Evolutionary conservation across 371 early-diverging fungal species (phyloP).

Genomic region (Actinomortierella wolfii): DNA sequence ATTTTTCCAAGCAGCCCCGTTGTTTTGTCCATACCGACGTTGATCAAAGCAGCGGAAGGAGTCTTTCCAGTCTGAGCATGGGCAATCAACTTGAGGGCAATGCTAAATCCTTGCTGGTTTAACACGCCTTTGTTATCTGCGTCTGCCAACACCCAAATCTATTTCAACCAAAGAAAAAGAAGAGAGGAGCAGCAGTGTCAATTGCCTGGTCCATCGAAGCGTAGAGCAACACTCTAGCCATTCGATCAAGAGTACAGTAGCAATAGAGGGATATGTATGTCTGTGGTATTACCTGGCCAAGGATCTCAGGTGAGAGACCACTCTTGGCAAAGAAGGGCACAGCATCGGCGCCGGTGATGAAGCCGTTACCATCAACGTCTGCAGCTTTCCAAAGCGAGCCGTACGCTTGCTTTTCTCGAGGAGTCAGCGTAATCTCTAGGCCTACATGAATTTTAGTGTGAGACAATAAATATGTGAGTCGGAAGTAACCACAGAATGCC

Average conservation of each 20-base stretch:
- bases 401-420: slow-evolving; percentile 71
- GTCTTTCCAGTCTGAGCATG: slow-evolving; percentile 79
- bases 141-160: slow-evolving; percentile 89
- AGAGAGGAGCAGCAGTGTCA: too few species aligned
- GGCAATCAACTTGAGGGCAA: slow-evolving; percentile 87
- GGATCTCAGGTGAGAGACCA: slow-evolving; percentile 62
- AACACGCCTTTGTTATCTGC: slow-evolving; percentile 78
- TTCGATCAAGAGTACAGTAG: too few species aligned
- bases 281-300: slow-evolving; percentile 79
- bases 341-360: slow-evolving; percentile 76
- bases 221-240: too few species aligned
- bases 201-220: too few species aligned
- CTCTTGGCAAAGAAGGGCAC: slow-evolving; percentile 83
- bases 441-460: slow-evolving; percentile 2
- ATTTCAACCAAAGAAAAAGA: not conserved
- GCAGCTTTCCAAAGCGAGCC: slow-evolving; percentile 68
- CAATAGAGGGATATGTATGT: too few species aligned
- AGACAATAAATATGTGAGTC: too few species aligned
- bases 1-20: slow-evolving; percentile 33
- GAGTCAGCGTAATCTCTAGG: slow-evolving; percentile 49
- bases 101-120: slow-evolving; percentile 72
- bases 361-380: slow-evolving; percentile 69
- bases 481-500: too few species aligned
- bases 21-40: slow-evolving; percentile 36
- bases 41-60: slow-evolving; percentile 53